phyloP scores from a whole-genome alignment of 2,329 filamentous ascomycete genomes.

The Penicillium sp. region DNA sequence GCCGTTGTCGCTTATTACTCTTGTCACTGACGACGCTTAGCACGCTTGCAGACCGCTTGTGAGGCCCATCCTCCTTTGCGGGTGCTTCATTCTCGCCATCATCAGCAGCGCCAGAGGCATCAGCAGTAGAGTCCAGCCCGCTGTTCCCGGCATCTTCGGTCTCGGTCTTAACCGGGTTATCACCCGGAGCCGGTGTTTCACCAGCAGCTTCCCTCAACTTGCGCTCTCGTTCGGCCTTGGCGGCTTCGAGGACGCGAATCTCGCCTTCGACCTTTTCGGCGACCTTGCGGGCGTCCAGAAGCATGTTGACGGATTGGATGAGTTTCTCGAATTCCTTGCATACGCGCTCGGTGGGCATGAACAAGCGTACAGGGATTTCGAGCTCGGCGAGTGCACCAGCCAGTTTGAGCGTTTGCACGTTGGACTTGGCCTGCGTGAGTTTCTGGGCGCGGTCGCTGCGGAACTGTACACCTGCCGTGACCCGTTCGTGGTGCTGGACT shows the following conservation, averaged over 20 bases:
- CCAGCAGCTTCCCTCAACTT: conserved; percentile 32
- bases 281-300: conserved; percentile 49
- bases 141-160: conserved; percentile 28
- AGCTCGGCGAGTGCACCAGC: conserved; percentile 48
- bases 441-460: conserved; percentile 61
- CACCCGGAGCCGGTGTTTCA: conserved; percentile 12
- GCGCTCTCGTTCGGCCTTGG: conserved; percentile 40
- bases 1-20: conserved; percentile 51
- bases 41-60: conserved; percentile 82
- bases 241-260: conserved; percentile 47
- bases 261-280: conserved; percentile 49
- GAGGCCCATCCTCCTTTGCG: conserved; percentile 31
- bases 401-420: conserved; percentile 51
- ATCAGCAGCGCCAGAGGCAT: conserved; percentile 13
- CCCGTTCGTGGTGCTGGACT: conserved; percentile 78
- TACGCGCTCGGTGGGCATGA: conserved; percentile 52
- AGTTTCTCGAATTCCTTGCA: conserved; percentile 51
- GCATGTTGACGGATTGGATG: conserved; percentile 46
- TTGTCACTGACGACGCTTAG: conserved; percentile 68
- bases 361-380: conserved; percentile 45
- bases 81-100: conserved; percentile 5
- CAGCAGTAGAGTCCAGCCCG: conserved; percentile 16
- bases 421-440: conserved; percentile 51
- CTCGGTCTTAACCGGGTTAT: conserved; percentile 36
- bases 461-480: conserved; percentile 84